Evolutionary conservation across 2,329 filamentous ascomycete genomes (phyloP).

Genomic region (Pseudocercospora musae): DNA sequence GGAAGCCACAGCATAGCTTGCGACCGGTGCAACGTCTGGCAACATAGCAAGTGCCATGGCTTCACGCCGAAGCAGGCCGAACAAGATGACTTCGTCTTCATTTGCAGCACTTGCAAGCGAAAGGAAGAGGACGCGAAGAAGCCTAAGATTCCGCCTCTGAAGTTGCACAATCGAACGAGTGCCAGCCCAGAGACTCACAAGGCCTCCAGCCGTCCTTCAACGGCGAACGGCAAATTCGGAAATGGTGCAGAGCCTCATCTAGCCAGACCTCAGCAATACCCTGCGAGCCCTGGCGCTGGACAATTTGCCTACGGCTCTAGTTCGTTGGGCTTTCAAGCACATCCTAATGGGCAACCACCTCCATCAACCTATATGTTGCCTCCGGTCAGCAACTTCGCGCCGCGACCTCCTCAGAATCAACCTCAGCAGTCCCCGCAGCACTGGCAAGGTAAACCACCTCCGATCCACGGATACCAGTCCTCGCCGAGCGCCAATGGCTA

Average conservation of each 20-base stretch:
- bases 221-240: slow-evolving; percentile 18
- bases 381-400: slow-evolving; percentile 30
- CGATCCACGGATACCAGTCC: slow-evolving; percentile 20
- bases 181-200: slow-evolving; percentile 27
- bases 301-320: slow-evolving; percentile 27
- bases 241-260: slow-evolving; percentile 25
- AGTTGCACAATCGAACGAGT: slow-evolving; percentile 45
- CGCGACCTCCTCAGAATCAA: slow-evolving; percentile 26
- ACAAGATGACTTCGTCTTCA: slow-evolving; percentile 78
- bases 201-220: slow-evolving; percentile 18
- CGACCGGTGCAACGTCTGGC: slow-evolving; percentile 92
- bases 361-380: slow-evolving; percentile 36
- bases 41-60: slow-evolving; percentile 88
- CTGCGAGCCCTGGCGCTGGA: slow-evolving; percentile 17
- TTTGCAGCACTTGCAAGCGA: slow-evolving; percentile 74
- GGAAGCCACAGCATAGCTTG: slow-evolving; percentile 91
- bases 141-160: slow-evolving; percentile 61
- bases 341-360: slow-evolving; percentile 43
- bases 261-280: slow-evolving; percentile 16
- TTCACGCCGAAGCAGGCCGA: slow-evolving; percentile 78
- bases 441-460: slow-evolving; percentile 29
- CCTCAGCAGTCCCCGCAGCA: slow-evolving; percentile 28
- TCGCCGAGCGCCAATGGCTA: slow-evolving; percentile 21
- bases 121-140: slow-evolving; percentile 61
- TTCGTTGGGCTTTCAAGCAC: slow-evolving; percentile 45